Evolutionary conservation across 2,329 filamentous ascomycete species (phyloP).

Genomic region (Botrytis squamosa): DNA sequence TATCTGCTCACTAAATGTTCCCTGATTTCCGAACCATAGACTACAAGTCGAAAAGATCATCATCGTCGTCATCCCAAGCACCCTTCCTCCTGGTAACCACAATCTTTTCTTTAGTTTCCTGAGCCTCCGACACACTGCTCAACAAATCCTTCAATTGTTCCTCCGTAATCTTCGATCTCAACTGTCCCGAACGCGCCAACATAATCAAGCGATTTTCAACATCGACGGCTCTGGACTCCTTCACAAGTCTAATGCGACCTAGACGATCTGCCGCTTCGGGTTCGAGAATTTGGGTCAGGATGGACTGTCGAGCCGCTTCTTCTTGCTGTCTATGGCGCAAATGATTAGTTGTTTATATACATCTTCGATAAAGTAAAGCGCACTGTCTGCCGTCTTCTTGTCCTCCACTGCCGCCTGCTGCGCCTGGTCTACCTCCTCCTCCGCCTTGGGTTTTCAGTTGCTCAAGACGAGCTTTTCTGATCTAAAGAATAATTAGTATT

Average conservation of each 20-base stretch:
- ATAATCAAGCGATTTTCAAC: constrained; percentile 92
- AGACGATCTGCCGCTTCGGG: constrained; percentile 92
- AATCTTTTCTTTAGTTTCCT: constrained; percentile 79
- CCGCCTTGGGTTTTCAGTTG: constrained; percentile 78
- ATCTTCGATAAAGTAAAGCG: constrained; percentile 33
- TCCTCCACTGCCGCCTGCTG: constrained; percentile 46
- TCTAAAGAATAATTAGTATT: constrained; percentile 50
- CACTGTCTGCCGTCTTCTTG: constrained; percentile 67
- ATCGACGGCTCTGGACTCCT: constrained; percentile 83
- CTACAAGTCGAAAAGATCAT: constrained; percentile 64
- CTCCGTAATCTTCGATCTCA: constrained; percentile 85
- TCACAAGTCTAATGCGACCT: constrained; percentile 91
- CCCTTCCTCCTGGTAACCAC: constrained; percentile 79
- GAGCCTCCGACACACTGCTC: constrained; percentile 76
- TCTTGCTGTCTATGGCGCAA: constrained; percentile 46
- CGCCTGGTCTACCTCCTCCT: constrained; percentile 49
- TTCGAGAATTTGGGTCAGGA: constrained; percentile 90
- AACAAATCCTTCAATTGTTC: constrained; percentile 90
- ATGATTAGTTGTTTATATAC: constrained; percentile 25
- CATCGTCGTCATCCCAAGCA: constrained; percentile 82
- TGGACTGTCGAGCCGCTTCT: constrained; percentile 70
- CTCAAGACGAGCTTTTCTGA: constrained; percentile 86
- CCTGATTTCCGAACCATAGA: not conserved
- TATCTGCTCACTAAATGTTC: not conserved
- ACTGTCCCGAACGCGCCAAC: constrained; percentile 83